phyloP scores from a whole-genome alignment of 139 green algal genomes.

The Chlamydomonas asymmetrica region DNA sequence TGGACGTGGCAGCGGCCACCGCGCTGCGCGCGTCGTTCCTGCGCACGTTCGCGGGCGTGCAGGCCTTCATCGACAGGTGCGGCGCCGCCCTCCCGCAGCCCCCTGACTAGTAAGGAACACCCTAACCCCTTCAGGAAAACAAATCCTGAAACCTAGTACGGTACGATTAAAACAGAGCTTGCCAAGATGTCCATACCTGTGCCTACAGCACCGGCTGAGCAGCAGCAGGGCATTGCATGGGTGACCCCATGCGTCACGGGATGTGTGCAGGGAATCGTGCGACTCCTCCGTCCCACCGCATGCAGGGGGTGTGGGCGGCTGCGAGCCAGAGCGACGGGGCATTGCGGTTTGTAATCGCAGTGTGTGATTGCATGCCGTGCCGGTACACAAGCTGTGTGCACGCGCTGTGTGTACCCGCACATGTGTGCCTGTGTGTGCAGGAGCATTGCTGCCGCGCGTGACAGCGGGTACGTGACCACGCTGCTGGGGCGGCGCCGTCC shows the following conservation, averaged over 20 bases:
- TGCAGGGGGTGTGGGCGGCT: too few species aligned
- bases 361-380: not conserved
- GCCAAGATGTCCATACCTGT: too few species aligned
- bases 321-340: too few species aligned
- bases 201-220: not conserved
- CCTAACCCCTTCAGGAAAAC: not conserved
- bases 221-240: constrained; percentile 1
- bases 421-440: not conserved
- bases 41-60: constrained; percentile 49
- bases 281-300: too few species aligned
- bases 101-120: not conserved
- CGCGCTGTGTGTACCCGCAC: not conserved
- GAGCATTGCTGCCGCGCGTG: constrained; percentile 18
- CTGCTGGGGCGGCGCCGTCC: constrained; percentile 45
- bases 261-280: too few species aligned
- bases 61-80: constrained; percentile 36
- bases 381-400: not conserved
- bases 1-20: constrained; percentile 12
- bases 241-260: too few species aligned
- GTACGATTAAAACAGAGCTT: not conserved
- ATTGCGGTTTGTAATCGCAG: not conserved
- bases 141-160: not conserved
- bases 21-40: constrained; percentile 56
- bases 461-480: constrained; percentile 42
- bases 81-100: not conserved